Evolutionary conservation across 2,329 filamentous ascomycete genomes (phyloP).

Genomic region (Pseudogymnoascus sp.): DNA sequence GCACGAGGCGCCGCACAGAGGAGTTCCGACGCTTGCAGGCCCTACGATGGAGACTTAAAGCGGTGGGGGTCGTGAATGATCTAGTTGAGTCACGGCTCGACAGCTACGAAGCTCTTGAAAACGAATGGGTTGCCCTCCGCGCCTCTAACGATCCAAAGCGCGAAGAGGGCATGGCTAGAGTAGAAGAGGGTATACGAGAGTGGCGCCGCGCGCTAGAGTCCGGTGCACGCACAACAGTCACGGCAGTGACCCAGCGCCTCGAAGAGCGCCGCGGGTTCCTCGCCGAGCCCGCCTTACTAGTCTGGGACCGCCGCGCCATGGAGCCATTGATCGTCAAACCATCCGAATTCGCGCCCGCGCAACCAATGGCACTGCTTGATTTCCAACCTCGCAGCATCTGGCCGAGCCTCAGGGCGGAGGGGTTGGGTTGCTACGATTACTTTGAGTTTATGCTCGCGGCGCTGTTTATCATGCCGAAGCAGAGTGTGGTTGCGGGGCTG

Average conservation of each 20-base stretch:
- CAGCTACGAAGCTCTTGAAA: background rate
- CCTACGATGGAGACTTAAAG: background rate
- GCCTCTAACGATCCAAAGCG: background rate
- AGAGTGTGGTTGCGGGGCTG: slow-evolving; percentile 39
- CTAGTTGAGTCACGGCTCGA: background rate
- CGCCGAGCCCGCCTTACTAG: slow-evolving; percentile 45
- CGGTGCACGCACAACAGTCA: background rate
- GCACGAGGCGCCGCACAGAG: background rate
- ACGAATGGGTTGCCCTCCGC: background rate
- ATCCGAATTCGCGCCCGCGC: slow-evolving; percentile 62
- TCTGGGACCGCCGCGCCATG: slow-evolving; percentile 63
- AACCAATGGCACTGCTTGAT: slow-evolving; percentile 55
- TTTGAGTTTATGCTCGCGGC: slow-evolving; percentile 46
- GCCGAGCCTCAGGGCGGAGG: slow-evolving; percentile 40
- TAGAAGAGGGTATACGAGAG: slow-evolving; percentile 19
- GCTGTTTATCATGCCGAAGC: slow-evolving; percentile 32
- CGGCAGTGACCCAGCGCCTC: slow-evolving; percentile 23
- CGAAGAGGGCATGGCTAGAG: slow-evolving; percentile 21
- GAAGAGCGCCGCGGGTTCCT: slow-evolving; percentile 50
- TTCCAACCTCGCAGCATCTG: slow-evolving; percentile 54
- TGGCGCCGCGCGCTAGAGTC: slow-evolving; percentile 18
- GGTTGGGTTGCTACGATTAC: slow-evolving; percentile 35
- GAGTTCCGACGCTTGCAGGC: background rate
- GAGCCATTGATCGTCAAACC: slow-evolving; percentile 58
- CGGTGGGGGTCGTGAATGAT: background rate